Conservation (phyloP, 2,329 filamentous ascomycete genomes). For the Penicillium sp. region DNA sequence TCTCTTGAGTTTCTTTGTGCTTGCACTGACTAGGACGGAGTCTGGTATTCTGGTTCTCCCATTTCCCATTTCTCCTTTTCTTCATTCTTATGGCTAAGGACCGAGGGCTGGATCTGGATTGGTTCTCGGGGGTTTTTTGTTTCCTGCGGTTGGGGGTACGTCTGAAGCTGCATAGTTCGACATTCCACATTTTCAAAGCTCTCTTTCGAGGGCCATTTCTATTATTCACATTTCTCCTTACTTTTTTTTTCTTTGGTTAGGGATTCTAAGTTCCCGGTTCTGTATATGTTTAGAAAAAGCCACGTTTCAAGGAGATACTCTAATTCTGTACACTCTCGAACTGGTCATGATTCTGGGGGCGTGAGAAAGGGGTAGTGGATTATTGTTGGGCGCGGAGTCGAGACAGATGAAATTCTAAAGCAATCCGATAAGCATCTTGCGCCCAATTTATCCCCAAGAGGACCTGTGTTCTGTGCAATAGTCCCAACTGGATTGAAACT, state of each 20-base stretch:
- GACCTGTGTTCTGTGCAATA: too few species aligned
- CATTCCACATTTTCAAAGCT: too few species aligned
- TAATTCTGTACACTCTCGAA: neutral
- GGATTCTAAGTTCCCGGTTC: neutral
- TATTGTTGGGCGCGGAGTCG: too few species aligned
- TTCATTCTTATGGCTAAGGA: neutral
- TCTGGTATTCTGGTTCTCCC: conserved; percentile 6
- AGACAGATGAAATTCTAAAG: too few species aligned
- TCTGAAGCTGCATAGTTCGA: neutral
- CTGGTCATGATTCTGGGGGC: neutral
- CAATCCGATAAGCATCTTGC: too few species aligned
- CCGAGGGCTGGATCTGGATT: neutral
- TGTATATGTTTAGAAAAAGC: neutral
- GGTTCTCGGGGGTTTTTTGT: neutral
- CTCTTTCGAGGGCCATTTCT: neutral
- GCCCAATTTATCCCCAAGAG: too few species aligned
- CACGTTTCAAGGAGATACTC: neutral
- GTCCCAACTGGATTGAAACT: too few species aligned
- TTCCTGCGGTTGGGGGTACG: neutral
- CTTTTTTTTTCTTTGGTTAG: conserved; percentile 1
- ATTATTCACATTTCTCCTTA: neutral
- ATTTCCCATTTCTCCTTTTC: neutral
- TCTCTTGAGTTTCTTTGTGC: neutral
- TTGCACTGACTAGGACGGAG: conserved; percentile 9
- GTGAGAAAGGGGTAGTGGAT: neutral